Evolutionary conservation across 2,329 filamentous ascomycete genomes (phyloP).

Genomic region (Ambrosiella beaveri): DNA sequence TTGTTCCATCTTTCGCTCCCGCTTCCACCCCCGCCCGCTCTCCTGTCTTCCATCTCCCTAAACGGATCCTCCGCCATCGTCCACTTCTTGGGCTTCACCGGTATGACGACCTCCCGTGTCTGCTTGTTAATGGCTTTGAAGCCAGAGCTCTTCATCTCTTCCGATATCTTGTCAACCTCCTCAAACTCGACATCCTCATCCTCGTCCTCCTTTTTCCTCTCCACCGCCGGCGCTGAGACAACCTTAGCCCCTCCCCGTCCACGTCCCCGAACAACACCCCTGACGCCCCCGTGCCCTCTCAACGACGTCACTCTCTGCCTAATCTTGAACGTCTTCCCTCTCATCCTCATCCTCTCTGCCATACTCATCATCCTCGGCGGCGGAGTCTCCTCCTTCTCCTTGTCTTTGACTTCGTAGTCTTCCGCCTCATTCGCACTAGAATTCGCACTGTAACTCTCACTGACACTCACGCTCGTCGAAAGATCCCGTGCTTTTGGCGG

Average conservation of each 20-base stretch:
- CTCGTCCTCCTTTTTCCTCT: background rate
- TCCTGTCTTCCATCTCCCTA: background rate
- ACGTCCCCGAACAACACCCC: background rate
- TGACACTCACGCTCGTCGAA: too few relatives aligned
- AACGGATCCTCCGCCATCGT: slow-evolving; percentile 4
- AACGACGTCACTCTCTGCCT: slow-evolving; percentile 15
- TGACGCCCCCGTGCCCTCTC: background rate
- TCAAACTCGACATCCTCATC: background rate
- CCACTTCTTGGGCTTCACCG: background rate
- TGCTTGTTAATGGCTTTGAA: background rate
- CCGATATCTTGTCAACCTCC: background rate
- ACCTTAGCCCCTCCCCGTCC: background rate
- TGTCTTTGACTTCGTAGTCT: background rate
- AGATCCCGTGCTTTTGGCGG: too few relatives aligned
- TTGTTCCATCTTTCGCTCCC: background rate
- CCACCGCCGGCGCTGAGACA: background rate
- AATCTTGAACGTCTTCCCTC: slow-evolving; percentile 37
- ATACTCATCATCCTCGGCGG: slow-evolving; percentile 31
- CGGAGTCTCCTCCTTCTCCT: background rate
- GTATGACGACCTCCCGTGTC: background rate
- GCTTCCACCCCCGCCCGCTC: background rate
- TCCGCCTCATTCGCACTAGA: background rate
- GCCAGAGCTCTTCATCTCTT: background rate
- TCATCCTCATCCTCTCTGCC: slow-evolving; percentile 37
- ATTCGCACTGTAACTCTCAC: too few relatives aligned